A percentile compares a stretch with the other conserved stretches of the same genome.
phyloP scores from a whole-genome alignment of 78 protist species.

The Emiliania huxleyi region DNA sequence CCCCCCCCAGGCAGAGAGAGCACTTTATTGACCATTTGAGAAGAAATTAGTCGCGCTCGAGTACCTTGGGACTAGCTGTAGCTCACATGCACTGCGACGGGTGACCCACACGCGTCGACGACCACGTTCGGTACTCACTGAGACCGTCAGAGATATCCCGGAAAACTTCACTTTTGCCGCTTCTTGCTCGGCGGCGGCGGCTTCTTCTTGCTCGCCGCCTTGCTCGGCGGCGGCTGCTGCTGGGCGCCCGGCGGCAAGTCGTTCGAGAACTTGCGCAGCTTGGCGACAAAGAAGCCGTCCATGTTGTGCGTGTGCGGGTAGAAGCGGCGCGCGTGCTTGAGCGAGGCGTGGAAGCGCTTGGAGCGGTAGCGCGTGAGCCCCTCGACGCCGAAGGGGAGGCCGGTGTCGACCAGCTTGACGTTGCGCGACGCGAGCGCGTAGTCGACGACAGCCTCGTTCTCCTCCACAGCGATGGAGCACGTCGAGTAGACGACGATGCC shows the following conservation, averaged over 20 bases:
- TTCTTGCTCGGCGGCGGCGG: neutral
- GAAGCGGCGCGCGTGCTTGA: conserved; percentile 74
- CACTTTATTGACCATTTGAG: too few species aligned
- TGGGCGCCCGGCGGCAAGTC: neutral
- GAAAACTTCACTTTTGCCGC: neutral
- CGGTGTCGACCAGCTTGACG: conserved; percentile 80
- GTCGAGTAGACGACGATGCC: conserved; percentile 65
- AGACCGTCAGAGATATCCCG: too few species aligned
- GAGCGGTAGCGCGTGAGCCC: conserved; percentile 39
- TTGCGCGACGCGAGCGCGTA: conserved; percentile 86
- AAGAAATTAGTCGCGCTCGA: too few species aligned
- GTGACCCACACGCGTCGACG: too few species aligned
- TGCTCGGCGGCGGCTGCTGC: neutral
- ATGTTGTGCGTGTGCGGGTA: conserved; percentile 99
- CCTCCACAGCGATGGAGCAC: conserved; percentile 80
- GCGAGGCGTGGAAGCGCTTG: conserved; percentile 76
- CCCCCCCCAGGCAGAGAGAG: too few species aligned
- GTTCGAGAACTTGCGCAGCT: conserved; percentile 85
- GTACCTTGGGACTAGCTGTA: too few species aligned
- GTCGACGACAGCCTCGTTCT: conserved; percentile 96
- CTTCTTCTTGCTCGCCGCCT: neutral
- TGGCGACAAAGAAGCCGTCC: conserved; percentile 99
- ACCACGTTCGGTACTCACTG: too few species aligned
- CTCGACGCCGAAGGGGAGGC: conserved; percentile 79
- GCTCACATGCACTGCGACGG: too few species aligned